These are phyloP conservation scores for Pythium periplocum DNA, from an alignment of 352 stramenopile genomes.

Conservation along the genomic window DNA sequence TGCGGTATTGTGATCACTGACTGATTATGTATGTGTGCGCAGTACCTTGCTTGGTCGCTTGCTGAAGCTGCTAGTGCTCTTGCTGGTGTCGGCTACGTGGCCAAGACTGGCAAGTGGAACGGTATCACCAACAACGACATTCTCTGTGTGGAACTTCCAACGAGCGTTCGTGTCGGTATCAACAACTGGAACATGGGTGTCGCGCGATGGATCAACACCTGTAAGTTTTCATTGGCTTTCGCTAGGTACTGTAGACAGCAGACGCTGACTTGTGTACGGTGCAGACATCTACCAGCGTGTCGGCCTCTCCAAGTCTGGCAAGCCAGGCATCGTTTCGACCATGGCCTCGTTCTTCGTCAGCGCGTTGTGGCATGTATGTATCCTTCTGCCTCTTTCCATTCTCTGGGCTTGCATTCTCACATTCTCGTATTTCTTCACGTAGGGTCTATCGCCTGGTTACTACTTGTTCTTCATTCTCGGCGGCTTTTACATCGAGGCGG, in stretches of 20 bases:
- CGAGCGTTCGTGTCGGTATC: constrained; percentile 81
- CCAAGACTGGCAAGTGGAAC: constrained; percentile 76
- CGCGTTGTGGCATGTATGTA: constrained; percentile 76
- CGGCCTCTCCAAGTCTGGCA: constrained; percentile 72
- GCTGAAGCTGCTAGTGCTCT: constrained; percentile 66
- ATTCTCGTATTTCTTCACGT: background rate
- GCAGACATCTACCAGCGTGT: constrained; percentile 85
- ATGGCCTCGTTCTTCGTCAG: constrained; percentile 81
- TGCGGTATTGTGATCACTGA: background rate
- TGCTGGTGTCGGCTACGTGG: constrained; percentile 76
- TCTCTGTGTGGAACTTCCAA: constrained; percentile 78
- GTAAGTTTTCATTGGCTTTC: constrained; percentile 20
- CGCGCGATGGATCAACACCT: constrained; percentile 83
- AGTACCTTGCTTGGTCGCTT: constrained; percentile 88
- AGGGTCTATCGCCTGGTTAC: constrained; percentile 84
- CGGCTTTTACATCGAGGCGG: constrained; percentile 83
- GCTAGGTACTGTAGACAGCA: background rate
- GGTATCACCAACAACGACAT: constrained; percentile 86
- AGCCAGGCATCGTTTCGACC: constrained; percentile 62
- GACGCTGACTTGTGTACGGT: constrained; percentile 1
- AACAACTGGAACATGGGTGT: constrained; percentile 90
- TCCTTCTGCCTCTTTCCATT: constrained; percentile 1
- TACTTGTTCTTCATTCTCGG: constrained; percentile 86
- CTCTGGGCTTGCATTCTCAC: too few species aligned
- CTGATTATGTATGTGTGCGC: background rate